phyloP scores from a whole-genome alignment of 73 alveolate genomes.

The Paramecium bursaria region DNA sequence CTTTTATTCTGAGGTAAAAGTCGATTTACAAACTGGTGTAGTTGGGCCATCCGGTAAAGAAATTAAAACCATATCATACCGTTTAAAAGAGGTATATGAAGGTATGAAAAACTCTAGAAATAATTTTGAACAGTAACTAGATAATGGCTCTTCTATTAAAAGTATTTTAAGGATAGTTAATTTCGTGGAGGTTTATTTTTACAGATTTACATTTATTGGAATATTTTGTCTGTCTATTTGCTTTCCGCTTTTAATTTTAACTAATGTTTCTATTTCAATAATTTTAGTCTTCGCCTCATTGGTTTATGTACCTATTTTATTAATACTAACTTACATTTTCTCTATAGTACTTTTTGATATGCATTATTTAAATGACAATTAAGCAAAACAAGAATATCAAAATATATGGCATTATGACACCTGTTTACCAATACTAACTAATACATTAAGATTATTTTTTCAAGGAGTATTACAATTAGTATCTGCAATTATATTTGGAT shows the following conservation, averaged over 20 bases:
- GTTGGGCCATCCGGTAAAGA: background rate
- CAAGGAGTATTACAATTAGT: no score
- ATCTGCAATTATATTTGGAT: no score
- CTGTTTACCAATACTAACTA: no score
- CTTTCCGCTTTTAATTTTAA: background rate
- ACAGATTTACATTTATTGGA: conserved; percentile 28
- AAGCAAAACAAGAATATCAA: no score
- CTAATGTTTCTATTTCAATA: background rate
- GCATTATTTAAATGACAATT: no score
- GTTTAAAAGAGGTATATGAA: background rate
- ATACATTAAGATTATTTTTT: no score
- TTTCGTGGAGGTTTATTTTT: conserved; percentile 26
- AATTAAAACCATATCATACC: no score
- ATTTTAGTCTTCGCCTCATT: conserved; percentile 5
- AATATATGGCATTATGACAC: no score
- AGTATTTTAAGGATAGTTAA: background rate
- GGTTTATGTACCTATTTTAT: background rate
- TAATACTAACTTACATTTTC: no score
- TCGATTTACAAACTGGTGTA: background rate
- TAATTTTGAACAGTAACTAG: background rate
- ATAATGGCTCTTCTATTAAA: conserved; percentile 45
- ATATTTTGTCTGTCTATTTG: background rate
- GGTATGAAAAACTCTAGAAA: conserved; percentile 27
- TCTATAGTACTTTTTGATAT: no score
- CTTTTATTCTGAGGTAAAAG: conserved; percentile 8